phyloP scores from a whole-genome alignment of 2,329 filamentous ascomycete genomes.

The Madurella mycetomatis region DNA sequence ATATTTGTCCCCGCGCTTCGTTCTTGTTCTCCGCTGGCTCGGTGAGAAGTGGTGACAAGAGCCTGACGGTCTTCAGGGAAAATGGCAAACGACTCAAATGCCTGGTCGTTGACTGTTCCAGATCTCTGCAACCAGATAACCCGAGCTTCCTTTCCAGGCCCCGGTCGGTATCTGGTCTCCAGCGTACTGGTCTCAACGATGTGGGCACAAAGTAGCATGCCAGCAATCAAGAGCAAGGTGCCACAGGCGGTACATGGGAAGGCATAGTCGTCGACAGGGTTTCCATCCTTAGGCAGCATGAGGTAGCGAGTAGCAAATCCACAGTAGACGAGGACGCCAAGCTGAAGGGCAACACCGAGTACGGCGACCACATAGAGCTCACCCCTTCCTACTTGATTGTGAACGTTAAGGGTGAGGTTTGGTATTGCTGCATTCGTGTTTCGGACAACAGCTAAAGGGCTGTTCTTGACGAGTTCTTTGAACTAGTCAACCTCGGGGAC shows the following conservation, averaged over 20 bases:
- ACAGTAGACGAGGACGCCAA: background rate
- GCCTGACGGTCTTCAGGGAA: background rate
- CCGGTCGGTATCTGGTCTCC: constrained; percentile 22
- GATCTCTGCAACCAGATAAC: constrained; percentile 31
- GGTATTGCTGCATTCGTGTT: constrained; percentile 13
- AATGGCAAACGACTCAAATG: constrained; percentile 24
- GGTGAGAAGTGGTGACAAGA: background rate
- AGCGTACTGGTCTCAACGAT: constrained; percentile 31
- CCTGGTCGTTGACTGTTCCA: constrained; percentile 28
- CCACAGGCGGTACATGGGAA: constrained; percentile 28
- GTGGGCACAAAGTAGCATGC: constrained; percentile 30
- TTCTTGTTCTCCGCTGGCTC: constrained; percentile 1
- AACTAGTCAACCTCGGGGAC: background rate
- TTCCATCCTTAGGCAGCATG: background rate
- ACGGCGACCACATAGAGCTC: background rate
- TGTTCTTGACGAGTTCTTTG: background rate
- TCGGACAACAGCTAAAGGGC: constrained; percentile 1
- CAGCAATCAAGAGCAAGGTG: constrained; percentile 26
- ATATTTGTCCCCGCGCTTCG: background rate
- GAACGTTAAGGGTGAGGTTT: constrained; percentile 15
- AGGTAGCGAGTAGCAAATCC: background rate
- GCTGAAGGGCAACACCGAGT: background rate
- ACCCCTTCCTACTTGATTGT: background rate
- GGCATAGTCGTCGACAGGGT: background rate
- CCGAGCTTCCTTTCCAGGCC: constrained; percentile 1